These are phyloP conservation scores for Trypanosomatidae sp. DNA, from an alignment of 208 protist genomes.

Conservation along the genomic window DNA sequence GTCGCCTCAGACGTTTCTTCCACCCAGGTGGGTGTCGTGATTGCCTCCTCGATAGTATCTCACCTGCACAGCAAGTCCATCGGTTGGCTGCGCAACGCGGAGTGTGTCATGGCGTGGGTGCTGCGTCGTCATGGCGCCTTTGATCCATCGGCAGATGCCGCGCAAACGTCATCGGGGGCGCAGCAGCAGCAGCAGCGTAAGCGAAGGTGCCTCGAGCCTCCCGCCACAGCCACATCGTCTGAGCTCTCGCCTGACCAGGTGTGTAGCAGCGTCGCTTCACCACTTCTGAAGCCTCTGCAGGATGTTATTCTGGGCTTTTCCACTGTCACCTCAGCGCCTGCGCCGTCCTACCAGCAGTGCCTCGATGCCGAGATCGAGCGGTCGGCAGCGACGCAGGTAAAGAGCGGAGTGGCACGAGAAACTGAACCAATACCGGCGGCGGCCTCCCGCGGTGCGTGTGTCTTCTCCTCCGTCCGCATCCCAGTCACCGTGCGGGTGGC, in stretches of 20 bases:
- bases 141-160: not conserved
- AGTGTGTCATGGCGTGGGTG: slow-evolving; percentile 34
- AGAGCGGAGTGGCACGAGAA: not conserved
- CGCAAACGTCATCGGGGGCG: not conserved
- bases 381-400: not conserved
- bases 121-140: slow-evolving; percentile 23
- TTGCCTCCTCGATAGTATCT: slow-evolving; percentile 12
- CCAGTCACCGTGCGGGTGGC: slow-evolving; percentile 21
- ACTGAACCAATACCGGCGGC: not conserved
- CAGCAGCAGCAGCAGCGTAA: slow-evolving; percentile 26
- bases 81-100: slow-evolving; percentile 28
- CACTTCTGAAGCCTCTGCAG: slow-evolving; percentile 12
- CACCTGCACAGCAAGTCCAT: slow-evolving; percentile 11
- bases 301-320: slow-evolving; percentile 10
- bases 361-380: slow-evolving; percentile 8
- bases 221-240: not conserved
- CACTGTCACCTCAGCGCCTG: not conserved
- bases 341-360: slow-evolving; percentile 12
- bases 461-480: slow-evolving; percentile 5
- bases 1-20: not conserved
- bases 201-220: slow-evolving; percentile 20
- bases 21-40: not conserved
- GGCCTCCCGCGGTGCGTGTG: not conserved
- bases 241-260: not conserved
- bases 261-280: not conserved